A percentile compares a stretch with the other conserved stretches of the same genome.
Evolutionary conservation across 2,329 filamentous ascomycete species (phyloP).

Genomic region (Alternaria gaisen): DNA sequence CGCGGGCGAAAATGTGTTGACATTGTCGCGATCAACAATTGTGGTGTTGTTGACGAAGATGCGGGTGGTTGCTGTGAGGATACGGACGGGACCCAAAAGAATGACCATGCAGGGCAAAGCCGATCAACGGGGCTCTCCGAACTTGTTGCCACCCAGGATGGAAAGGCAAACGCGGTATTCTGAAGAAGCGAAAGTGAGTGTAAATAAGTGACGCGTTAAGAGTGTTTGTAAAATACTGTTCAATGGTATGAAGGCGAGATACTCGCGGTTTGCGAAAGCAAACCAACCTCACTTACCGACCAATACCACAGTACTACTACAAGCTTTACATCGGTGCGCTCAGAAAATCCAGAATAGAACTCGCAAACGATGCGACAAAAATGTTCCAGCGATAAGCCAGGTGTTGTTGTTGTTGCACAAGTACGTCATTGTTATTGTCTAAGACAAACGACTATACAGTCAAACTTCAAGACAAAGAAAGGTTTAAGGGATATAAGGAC

Average conservation of each 20-base stretch:
- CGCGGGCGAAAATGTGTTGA: slow-evolving; percentile 12
- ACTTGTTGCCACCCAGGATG: not conserved
- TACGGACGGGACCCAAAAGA: not conserved
- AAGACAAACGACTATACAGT: too few species aligned
- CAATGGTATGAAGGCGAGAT: not conserved
- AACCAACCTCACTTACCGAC: not conserved
- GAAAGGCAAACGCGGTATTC: not conserved
- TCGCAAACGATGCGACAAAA: not conserved
- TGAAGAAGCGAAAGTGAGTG: not conserved
- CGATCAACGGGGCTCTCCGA: not conserved
- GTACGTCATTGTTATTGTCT: not conserved
- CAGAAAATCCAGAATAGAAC: fast-evolving
- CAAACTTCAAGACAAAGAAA: too few species aligned
- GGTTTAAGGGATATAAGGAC: too few species aligned
- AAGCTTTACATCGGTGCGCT: not conserved
- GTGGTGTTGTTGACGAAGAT: not conserved
- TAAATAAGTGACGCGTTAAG: not conserved
- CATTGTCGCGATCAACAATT: slow-evolving; percentile 3
- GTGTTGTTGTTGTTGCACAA: slow-evolving; percentile 3
- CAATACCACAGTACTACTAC: not conserved
- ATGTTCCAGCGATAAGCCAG: not conserved
- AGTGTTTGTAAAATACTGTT: not conserved
- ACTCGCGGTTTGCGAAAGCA: not conserved
- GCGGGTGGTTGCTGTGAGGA: slow-evolving; percentile 1
- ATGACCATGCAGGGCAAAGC: slow-evolving; percentile 3